phyloP scores from a whole-genome alignment of 257 asterid species.

The Catharanthus roseus region DNA sequence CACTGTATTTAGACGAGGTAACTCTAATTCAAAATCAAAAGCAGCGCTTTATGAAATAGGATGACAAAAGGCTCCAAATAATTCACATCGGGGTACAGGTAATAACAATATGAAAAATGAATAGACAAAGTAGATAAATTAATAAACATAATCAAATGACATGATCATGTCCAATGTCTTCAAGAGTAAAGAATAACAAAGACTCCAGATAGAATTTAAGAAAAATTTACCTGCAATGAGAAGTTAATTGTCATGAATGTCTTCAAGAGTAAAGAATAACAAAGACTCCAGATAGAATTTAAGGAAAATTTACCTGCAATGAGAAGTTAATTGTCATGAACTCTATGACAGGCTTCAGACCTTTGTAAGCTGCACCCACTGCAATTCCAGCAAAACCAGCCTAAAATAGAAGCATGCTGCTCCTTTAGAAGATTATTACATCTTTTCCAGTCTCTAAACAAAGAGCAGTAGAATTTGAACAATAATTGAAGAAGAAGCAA shows the following conservation, averaged over 20 bases:
- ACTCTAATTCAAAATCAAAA: neutral
- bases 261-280: neutral
- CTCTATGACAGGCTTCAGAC: slow-evolving; percentile 79
- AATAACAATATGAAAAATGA: neutral
- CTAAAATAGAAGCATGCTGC: slow-evolving; percentile 26
- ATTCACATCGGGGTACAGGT: neutral
- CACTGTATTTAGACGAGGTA: neutral
- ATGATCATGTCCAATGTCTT: neutral
- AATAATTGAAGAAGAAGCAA: slow-evolving; percentile 24
- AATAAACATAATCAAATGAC: neutral
- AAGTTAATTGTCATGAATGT: neutral
- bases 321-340: slow-evolving; percentile 97
- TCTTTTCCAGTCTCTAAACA: neutral
- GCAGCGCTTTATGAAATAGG: neutral
- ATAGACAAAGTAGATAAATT: neutral
- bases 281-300: slow-evolving; percentile 9
- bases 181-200: neutral
- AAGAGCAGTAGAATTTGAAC: slow-evolving; percentile 6
- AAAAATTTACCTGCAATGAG: slow-evolving; percentile 23
- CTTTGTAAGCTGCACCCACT: slow-evolving; percentile 97
- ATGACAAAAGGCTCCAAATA: neutral
- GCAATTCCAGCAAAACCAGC: slow-evolving; percentile 97
- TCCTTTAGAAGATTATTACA: slow-evolving; percentile 6
- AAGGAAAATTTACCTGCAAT: slow-evolving; percentile 63
- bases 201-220: slow-evolving; percentile 11